phyloP scores from a whole-genome alignment of 2,329 filamentous ascomycete species.

The Thyridium curvatum region DNA sequence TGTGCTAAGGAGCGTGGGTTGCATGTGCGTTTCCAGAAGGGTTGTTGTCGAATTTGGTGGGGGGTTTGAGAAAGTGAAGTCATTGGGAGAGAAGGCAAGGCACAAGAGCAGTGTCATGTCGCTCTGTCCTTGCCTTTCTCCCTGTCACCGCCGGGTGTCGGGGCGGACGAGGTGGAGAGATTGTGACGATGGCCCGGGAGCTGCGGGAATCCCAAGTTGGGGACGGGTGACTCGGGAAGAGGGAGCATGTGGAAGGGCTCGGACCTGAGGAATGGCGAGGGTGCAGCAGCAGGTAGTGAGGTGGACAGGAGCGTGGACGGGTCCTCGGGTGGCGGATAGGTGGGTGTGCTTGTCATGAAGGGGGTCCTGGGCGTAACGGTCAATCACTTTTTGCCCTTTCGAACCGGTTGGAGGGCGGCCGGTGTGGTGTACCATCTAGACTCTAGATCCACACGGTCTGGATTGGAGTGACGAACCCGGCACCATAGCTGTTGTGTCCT shows the following conservation, averaged over 20 bases:
- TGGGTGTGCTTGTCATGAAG: slow-evolving; percentile 33
- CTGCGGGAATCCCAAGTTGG: slow-evolving; percentile 20
- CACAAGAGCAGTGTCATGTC: slow-evolving; percentile 13
- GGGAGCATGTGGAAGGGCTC: slow-evolving; percentile 37
- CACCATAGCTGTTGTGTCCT: slow-evolving; percentile 39
- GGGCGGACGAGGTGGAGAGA: slow-evolving; percentile 24
- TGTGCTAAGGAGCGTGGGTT: slow-evolving; percentile 5
- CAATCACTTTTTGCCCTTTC: slow-evolving; percentile 43
- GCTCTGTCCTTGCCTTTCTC: slow-evolving; percentile 23
- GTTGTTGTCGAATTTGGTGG: slow-evolving; percentile 10
- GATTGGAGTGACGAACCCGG: slow-evolving; percentile 59
- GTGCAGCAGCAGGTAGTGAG: slow-evolving; percentile 26
- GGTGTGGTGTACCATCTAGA: slow-evolving; percentile 25
- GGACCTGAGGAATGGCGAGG: slow-evolving; percentile 38
- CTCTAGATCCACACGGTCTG: slow-evolving; percentile 55
- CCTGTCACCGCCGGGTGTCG: slow-evolving; percentile 24
- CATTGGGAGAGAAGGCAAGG: slow-evolving; percentile 17
- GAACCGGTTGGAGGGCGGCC: slow-evolving; percentile 28
- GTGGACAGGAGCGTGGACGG: slow-evolving; percentile 26
- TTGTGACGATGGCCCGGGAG: slow-evolving; percentile 29
- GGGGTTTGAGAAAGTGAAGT: slow-evolving; percentile 9
- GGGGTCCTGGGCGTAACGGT: slow-evolving; percentile 45
- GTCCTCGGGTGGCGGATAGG: slow-evolving; percentile 37
- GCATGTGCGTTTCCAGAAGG: slow-evolving; percentile 4
- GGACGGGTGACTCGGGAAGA: slow-evolving; percentile 36